Conservation (phyloP, 1,139 yeast species). For the Zhuliangozyma parablackwelliae region DNA sequence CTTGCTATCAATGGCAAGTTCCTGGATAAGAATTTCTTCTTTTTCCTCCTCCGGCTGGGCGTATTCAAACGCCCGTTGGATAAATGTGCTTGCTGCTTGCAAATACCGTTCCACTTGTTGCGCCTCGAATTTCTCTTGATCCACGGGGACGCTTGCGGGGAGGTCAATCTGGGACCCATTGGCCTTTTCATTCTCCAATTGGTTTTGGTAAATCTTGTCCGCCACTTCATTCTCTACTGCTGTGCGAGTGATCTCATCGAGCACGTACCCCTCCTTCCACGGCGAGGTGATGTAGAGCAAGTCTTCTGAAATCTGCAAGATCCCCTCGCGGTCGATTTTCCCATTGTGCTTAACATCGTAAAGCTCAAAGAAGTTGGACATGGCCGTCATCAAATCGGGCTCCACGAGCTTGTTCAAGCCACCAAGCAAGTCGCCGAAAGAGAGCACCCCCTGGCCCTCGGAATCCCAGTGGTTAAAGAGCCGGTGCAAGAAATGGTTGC, state of each 20-base stretch:
- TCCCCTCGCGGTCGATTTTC: slow-evolving; percentile 70
- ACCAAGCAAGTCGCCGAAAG: slow-evolving; percentile 62
- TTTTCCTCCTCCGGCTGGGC: slow-evolving; percentile 58
- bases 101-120: slow-evolving; percentile 79
- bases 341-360: slow-evolving; percentile 65
- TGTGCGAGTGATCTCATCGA: slow-evolving; percentile 57
- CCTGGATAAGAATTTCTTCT: slow-evolving; percentile 42
- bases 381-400: slow-evolving; percentile 70
- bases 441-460: slow-evolving; percentile 49
- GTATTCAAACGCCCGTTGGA: slow-evolving; percentile 86
- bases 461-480: slow-evolving; percentile 71
- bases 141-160: slow-evolving; percentile 58
- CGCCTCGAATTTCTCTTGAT: slow-evolving; percentile 57
- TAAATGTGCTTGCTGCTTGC: slow-evolving; percentile 81
- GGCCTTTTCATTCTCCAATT: slow-evolving; percentile 14
- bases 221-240: slow-evolving; percentile 65
- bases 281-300: slow-evolving; percentile 77
- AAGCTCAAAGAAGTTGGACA: slow-evolving; percentile 73
- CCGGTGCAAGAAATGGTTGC: slow-evolving; percentile 49
- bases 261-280: slow-evolving; percentile 64
- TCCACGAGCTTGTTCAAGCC: slow-evolving; percentile 73
- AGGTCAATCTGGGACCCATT: slow-evolving; percentile 33
- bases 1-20: slow-evolving; percentile 34
- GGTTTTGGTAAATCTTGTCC: slow-evolving; percentile 45
- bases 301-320: slow-evolving; percentile 83